Evolutionary conservation across 2,329 filamentous ascomycete species (phyloP).

Genomic region (Alternaria arbusti): DNA sequence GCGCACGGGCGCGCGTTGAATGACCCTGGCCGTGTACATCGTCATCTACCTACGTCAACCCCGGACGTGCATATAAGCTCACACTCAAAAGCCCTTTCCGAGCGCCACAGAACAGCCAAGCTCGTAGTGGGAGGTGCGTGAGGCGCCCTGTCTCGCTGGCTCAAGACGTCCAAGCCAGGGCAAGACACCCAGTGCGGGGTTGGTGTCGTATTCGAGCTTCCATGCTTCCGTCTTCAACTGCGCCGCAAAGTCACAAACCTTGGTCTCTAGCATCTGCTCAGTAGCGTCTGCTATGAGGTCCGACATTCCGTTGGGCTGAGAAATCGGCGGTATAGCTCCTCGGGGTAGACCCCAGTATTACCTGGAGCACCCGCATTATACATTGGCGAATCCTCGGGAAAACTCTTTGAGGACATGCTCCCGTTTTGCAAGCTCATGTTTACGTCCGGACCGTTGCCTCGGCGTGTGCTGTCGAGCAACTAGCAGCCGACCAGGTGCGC

Average conservation of each 20-base stretch:
- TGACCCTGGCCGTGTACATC: conserved; percentile 22
- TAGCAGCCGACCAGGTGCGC: neutral
- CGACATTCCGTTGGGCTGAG: conserved; percentile 14
- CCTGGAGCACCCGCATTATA: conserved; percentile 2
- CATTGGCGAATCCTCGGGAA: conserved; percentile 30
- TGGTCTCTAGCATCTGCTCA: conserved; percentile 4
- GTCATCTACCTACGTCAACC: conserved; percentile 32
- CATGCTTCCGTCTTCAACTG: conserved; percentile 21
- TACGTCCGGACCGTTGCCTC: conserved; percentile 10
- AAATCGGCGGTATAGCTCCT: conserved; percentile 4
- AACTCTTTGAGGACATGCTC: conserved; percentile 6
- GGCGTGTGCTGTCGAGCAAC: neutral
- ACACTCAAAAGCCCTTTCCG: conserved; percentile 32
- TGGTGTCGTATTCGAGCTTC: conserved; percentile 27
- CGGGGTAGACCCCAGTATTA: conserved; percentile 2
- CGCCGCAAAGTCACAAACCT: conserved; percentile 13
- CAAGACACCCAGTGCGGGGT: conserved; percentile 34
- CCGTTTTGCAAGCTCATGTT: conserved; percentile 3
- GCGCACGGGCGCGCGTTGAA: neutral
- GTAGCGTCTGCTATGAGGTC: conserved; percentile 10
- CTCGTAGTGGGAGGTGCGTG: conserved; percentile 1
- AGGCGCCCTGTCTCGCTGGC: conserved; percentile 23
- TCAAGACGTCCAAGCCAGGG: conserved; percentile 15
- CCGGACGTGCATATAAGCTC: conserved; percentile 38
- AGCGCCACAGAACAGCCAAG: conserved; percentile 25